Evolutionary conservation across 257 asterid genomes (phyloP).

Genomic region (Solanum appendiculatum): DNA sequence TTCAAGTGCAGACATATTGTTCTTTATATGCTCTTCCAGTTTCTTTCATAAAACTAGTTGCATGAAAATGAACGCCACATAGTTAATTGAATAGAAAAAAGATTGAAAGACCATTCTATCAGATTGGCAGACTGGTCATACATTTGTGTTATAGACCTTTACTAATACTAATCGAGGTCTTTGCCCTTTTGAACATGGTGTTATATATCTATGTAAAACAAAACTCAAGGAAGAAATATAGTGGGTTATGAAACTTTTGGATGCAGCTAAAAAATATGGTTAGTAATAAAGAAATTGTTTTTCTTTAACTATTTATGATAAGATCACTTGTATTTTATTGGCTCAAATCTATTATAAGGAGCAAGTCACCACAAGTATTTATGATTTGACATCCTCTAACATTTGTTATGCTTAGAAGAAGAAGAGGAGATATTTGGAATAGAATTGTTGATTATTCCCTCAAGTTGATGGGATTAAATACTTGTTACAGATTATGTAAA

Average conservation of each 20-base stretch:
- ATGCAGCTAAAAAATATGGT: background rate
- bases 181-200: background rate
- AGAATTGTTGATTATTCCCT: too few species aligned
- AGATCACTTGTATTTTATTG: background rate
- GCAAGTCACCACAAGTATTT: background rate
- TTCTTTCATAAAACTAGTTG: background rate
- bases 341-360: background rate
- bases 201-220: background rate
- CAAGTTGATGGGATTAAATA: too few species aligned
- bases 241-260: background rate
- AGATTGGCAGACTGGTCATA: background rate
- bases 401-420: background rate
- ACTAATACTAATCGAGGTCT: background rate
- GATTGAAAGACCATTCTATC: background rate
- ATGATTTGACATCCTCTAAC: background rate
- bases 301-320: background rate
- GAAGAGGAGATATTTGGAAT: too few species aligned
- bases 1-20: background rate
- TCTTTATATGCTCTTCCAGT: background rate
- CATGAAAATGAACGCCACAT: background rate
- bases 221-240: background rate
- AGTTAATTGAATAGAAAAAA: background rate
- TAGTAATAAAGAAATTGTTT: background rate
- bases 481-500: too few species aligned
- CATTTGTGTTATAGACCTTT: background rate